A percentile compares a stretch with the other conserved stretches of the same genome.
Evolutionary conservation across 257 asterid species (phyloP).

Genomic region (Gardenia jasminoides): DNA sequence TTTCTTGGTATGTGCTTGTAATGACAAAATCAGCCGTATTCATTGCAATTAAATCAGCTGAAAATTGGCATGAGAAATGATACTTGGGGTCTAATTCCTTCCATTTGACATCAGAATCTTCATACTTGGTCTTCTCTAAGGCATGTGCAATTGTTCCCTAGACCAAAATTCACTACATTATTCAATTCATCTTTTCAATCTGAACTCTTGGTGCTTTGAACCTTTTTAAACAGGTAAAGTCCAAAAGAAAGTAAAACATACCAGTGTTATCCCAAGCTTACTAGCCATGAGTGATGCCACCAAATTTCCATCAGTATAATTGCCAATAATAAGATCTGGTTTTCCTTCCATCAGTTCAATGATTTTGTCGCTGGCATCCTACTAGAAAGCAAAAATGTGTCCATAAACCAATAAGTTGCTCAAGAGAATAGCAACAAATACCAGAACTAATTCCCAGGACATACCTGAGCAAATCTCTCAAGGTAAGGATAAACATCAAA

Average conservation of each 20-base stretch:
- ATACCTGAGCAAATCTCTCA: slow-evolving; percentile 77
- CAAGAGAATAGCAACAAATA: neutral
- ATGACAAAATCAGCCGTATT: slow-evolving; percentile 86
- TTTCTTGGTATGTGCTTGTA: slow-evolving; percentile 92
- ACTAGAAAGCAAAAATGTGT: neutral
- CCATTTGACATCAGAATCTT: slow-evolving; percentile 85
- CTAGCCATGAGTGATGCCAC: slow-evolving; percentile 94
- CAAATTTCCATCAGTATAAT: slow-evolving; percentile 88
- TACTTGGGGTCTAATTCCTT: slow-evolving; percentile 75
- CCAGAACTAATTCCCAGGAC: neutral
- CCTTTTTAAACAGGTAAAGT: neutral
- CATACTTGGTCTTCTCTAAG: slow-evolving; percentile 90
- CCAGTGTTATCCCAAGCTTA: slow-evolving; percentile 89
- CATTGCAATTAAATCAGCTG: slow-evolving; percentile 93
- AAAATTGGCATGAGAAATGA: slow-evolving; percentile 86
- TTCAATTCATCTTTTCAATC: neutral
- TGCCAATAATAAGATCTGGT: slow-evolving; percentile 84
- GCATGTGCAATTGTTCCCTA: slow-evolving; percentile 98
- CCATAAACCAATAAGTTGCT: neutral
- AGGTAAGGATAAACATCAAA: slow-evolving; percentile 88
- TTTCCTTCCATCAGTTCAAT: slow-evolving; percentile 81
- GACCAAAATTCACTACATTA: slow-evolving; percentile 14
- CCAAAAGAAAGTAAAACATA: slow-evolving; percentile 22
- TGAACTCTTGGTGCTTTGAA: neutral
- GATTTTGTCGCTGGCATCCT: slow-evolving; percentile 73